Base-by-base conservation (phyloP, 2,329 filamentous ascomycete genomes). In the Tricladium varicosporioides region DNA sequence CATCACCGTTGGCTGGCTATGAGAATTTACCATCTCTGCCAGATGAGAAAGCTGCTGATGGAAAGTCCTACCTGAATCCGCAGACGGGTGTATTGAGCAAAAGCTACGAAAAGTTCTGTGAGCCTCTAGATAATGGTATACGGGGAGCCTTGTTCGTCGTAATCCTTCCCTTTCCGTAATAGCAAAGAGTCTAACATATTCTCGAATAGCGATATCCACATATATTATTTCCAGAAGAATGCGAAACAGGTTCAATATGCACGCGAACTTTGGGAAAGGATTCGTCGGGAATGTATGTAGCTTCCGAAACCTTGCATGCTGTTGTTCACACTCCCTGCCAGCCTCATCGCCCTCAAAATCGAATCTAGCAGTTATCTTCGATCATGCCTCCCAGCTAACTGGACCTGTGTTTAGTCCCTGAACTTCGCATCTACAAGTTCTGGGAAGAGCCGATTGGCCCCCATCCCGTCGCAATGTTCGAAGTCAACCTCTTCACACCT, bases 391-490 rank as follows among this genome's bases (percentile, higher is more conserved):
- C 2, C 14, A 31, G 27, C 27, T 27, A 19, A 40, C 27, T 40
- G 7, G 40, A 45, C 44, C 1, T 22, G 2, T 44, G 44, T 16
- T 44, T 31, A 92, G 89, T 96, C 68, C 91, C 92, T 8, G 92
- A 96, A 70, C 78, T 96, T 15, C 82, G 91, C 53, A 87, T 95
- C 65, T 96, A 96, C 71, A 78, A 73, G 13, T 77, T 96, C 63
- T 95, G 84, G 82, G 87, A 94, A 63, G 73, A 76, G 13, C 91
- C 92, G 0, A 73, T 96, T 27, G 92, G 92, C 0, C 92, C 92
- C 0, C 92, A 96, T 71, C 86, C 88, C 0, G 73, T 91, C 0
- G 88, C 86, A 52, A 96, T 96, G 91, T 96, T 96, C 67, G 92
- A 97, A 73, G 91, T 96, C 47, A 95, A 95, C 65, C 47, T 96